Conservation (phyloP, 805 yeast species). For the Suhomyces faveliae region DNA sequence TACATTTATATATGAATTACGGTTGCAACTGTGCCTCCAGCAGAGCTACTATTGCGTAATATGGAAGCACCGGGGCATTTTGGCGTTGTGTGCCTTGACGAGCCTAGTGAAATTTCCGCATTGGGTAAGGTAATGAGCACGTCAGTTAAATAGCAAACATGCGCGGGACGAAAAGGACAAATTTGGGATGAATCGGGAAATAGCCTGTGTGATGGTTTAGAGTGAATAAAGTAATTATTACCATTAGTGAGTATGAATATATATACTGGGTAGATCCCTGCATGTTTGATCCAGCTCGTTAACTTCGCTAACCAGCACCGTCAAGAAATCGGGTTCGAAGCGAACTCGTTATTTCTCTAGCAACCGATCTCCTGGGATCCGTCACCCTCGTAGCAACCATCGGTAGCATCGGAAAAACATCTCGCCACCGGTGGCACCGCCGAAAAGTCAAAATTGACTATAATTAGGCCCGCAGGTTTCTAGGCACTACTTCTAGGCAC, state of each 20-base stretch:
- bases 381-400: not conserved
- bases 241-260: not conserved
- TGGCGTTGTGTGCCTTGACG: not conserved
- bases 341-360: no score
- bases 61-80: not conserved
- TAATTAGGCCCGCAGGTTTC: not conserved
- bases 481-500: no score
- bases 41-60: not conserved
- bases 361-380: not conserved
- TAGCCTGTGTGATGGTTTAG: not conserved
- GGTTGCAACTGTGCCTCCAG: not conserved
- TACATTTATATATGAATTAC: not conserved
- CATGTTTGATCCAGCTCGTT: no score
- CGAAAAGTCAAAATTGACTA: not conserved
- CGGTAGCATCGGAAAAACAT: not conserved
- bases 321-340: no score
- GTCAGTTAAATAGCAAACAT: conserved; percentile 4
- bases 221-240: not conserved
- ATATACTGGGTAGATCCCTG: not conserved
- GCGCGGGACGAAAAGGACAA: not conserved
- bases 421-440: not conserved
- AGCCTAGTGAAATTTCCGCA: not conserved
- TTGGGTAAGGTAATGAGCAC: conserved; percentile 6
- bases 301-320: no score
- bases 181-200: conserved; percentile 1